Base-by-base conservation (phyloP, 2,329 filamentous ascomycete genomes). In the Cephalotrichum gorgonifer region DNA sequence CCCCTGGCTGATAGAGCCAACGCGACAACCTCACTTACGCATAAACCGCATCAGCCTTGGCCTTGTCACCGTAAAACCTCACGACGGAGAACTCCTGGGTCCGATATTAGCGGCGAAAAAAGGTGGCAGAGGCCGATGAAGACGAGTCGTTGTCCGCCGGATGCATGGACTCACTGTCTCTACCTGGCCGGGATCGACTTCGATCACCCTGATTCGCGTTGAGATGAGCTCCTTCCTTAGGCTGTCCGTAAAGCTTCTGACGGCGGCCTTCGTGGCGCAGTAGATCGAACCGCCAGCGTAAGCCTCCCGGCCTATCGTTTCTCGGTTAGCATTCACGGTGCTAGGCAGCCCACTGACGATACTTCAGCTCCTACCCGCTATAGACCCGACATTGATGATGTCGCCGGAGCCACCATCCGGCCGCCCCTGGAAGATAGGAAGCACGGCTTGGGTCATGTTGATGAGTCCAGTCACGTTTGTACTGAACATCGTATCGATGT, bases 401-500 rank as follows among this genome's bases (percentile, higher is more conserved):
- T 97, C 93, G 57, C 91, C 91, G 39, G 78, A 73, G 50, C 89
- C 90, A 51, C 86, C 84, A 50, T 91, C 76, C 61, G 69, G 79
- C 65, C 77, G 86, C 57, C 78, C 73, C 67, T 88, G 85, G 75
- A 90, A 94, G 62, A 89, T 82, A 47, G 86, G 81, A 17, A 97
- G 67, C 38, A 96, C 74, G 43, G 87, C 87, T 73, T 98, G 93
- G 1, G 93, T 97, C 85, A 97, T 88, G 73, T 91, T 87, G 72
- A 98, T 93, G 33, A 98, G 75, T 25, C 93, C 93, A 2, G 86
- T 93, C 47, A 97, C 90, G 64, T 98, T 98, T 51, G 93, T 97
- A 43, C 78, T 70, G 62, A 96, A 88, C 89, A 97, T 96, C 64
- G 83, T 61, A 58, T 85, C 75, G 58, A 96, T 85, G 68, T 98